Percentiles rank a stretch among this genome's conserved stretches.
Conservation (phyloP, 1,284 basidiomycete species). For the Irpex lacteus region DNA sequence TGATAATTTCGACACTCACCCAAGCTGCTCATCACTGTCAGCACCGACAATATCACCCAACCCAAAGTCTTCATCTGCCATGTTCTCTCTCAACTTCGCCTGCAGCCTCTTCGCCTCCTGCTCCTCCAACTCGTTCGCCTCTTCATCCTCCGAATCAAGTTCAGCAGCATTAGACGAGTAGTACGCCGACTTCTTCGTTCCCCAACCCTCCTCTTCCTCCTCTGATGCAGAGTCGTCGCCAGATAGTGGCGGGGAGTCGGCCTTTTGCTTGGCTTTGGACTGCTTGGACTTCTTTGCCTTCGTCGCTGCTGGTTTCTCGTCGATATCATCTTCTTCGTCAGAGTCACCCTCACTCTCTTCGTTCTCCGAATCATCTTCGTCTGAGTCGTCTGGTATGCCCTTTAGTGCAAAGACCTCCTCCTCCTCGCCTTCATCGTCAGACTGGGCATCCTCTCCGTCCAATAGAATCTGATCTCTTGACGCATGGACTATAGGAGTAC, state of each 20-base stretch:
- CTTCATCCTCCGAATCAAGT: constrained; percentile 82
- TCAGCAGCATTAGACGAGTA: constrained; percentile 83
- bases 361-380: constrained; percentile 45
- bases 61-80: constrained; percentile 85
- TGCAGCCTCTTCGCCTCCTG: constrained; percentile 86
- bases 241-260: constrained; percentile 13
- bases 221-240: constrained; percentile 39
- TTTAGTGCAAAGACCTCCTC: constrained; percentile 76
- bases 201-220: constrained; percentile 79
- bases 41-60: constrained; percentile 62
- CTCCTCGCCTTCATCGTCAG: constrained; percentile 48
- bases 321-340: constrained; percentile 38
- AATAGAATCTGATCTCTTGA: constrained; percentile 10
- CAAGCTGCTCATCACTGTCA: constrained; percentile 29
- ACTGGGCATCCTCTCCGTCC: constrained; percentile 17
- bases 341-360: constrained; percentile 32
- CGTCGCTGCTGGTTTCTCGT: constrained; percentile 38
- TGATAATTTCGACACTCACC: constrained; percentile 37
- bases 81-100: constrained; percentile 65
- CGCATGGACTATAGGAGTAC: constrained; percentile 8
- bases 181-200: constrained; percentile 72
- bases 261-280: constrained; percentile 35
- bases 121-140: constrained; percentile 84
- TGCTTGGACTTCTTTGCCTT: constrained; percentile 33
- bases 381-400: constrained; percentile 36